Evolutionary conservation across 768 basidiomycete species (phyloP).

Genomic region (Auricularia sp.): DNA sequence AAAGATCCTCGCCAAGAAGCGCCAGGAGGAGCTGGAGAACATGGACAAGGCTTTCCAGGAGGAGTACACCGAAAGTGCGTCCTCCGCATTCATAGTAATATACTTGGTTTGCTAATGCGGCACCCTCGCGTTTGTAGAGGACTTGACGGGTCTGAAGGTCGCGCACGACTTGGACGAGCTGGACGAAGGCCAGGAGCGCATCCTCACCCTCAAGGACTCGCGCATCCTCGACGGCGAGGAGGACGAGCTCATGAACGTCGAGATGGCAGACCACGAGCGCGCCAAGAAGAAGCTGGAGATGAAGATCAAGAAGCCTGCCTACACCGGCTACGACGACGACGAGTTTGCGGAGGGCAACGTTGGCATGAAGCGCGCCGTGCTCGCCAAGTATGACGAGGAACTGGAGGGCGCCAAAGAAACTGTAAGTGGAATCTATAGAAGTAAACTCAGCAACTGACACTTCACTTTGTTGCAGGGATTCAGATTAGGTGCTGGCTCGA

Average conservation of each 20-base stretch:
- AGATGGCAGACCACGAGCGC: constrained; percentile 83
- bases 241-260: constrained; percentile 95
- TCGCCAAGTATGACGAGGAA: constrained; percentile 91
- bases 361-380: constrained; percentile 71
- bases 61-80: constrained; percentile 81
- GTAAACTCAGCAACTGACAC: too few relatives aligned
- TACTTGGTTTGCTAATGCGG: not conserved
- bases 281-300: constrained; percentile 68
- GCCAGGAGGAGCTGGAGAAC: constrained; percentile 72
- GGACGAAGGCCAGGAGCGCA: constrained; percentile 87
- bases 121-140: constrained; percentile 40
- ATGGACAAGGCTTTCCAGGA: constrained; percentile 70
- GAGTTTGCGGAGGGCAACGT: constrained; percentile 70
- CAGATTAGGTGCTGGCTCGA: constrained; percentile 58
- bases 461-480: constrained; percentile 50
- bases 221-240: constrained; percentile 95
- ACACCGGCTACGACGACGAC: constrained; percentile 94
- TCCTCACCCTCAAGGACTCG: constrained; percentile 94
- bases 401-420: constrained; percentile 64
- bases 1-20: constrained; percentile 75
- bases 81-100: not conserved
- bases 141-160: constrained; percentile 90
- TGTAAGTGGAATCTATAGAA: constrained; percentile 28
- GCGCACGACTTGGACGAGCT: constrained; percentile 88
- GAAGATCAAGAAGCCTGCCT: constrained; percentile 82